These are phyloP conservation scores for Pyrenophora graminea DNA, from an alignment of 2,329 filamentous ascomycete species.

Conservation along the genomic window DNA sequence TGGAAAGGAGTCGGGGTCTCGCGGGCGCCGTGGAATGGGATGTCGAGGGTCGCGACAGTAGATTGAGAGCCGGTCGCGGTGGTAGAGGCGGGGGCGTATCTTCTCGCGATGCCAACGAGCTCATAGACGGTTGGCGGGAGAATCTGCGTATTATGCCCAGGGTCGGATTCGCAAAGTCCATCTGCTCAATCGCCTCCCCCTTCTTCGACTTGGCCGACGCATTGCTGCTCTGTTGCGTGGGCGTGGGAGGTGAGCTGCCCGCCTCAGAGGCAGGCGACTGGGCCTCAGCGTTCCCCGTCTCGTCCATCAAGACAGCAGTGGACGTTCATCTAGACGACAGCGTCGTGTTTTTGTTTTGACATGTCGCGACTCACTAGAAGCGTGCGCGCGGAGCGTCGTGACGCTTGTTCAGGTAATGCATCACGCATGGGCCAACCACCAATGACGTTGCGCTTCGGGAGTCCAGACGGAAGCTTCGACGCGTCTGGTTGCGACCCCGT, in stretches of 20 bases:
- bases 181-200: constrained; percentile 29
- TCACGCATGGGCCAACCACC: constrained; percentile 11
- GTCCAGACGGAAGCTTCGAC: too few relatives aligned
- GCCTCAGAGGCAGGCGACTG: constrained; percentile 20
- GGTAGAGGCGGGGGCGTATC: constrained; percentile 61
- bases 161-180: constrained; percentile 42
- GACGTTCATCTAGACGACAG: constrained; percentile 26
- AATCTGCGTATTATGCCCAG: constrained; percentile 37
- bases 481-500: too few relatives aligned
- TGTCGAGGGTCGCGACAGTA: constrained; percentile 45
- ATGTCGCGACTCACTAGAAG: constrained; percentile 7
- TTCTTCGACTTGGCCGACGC: constrained; percentile 18
- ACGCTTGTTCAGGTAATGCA: constrained; percentile 11
- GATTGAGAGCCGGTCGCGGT: constrained; percentile 52
- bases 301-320: constrained; percentile 31
- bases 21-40: constrained; percentile 49
- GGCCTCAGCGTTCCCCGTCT: constrained; percentile 34
- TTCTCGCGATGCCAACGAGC: constrained; percentile 44
- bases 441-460: constrained; percentile 10
- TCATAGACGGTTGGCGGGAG: constrained; percentile 33
- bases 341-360: constrained; percentile 2
- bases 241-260: constrained; percentile 35
- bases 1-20: constrained; percentile 56
- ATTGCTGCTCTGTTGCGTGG: constrained; percentile 44
- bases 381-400: constrained; percentile 8